A percentile compares a stretch with the other conserved stretches of the same genome.
phyloP scores from a whole-genome alignment of 1,139 yeast genomes.

The Yamadazyma aaseri region DNA sequence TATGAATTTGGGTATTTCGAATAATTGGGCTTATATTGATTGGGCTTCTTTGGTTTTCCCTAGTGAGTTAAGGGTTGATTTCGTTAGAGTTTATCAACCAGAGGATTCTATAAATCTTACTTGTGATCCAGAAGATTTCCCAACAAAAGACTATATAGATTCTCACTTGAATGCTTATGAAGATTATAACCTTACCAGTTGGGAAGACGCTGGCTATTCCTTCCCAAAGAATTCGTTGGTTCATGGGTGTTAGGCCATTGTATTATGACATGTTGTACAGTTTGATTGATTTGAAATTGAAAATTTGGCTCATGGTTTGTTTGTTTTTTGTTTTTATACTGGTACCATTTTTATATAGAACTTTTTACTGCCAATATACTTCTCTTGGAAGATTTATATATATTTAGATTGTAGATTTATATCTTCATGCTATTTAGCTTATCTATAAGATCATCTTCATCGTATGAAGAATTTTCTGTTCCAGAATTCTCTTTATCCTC shows the following conservation, averaged over 20 bases:
- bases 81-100: conserved; percentile 80
- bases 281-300: no score
- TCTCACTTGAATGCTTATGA: conserved; percentile 60
- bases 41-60: conserved; percentile 76
- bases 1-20: conserved; percentile 76
- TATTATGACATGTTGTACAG: neutral
- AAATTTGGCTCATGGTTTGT: conserved; percentile 5
- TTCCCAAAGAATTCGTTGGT: conserved; percentile 49
- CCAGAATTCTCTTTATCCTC: neutral
- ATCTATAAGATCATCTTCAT: no score
- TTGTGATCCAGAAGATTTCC: conserved; percentile 75
- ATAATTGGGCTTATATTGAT: conserved; percentile 80
- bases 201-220: conserved; percentile 65
- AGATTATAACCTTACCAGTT: conserved; percentile 62
- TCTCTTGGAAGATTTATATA: no score
- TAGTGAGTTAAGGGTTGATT: conserved; percentile 63
- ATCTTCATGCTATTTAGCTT: conserved; percentile 1
- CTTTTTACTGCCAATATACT: conserved; percentile 4
- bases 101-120: conserved; percentile 47
- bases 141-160: conserved; percentile 72
- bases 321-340: conserved; percentile 1
- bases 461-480: no score
- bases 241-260: conserved; percentile 16
- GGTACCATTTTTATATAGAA: neutral
- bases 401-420: neutral